Base-by-base conservation (phyloP, 768 basidiomycete species). In the Psilocybe cubensis region DNA sequence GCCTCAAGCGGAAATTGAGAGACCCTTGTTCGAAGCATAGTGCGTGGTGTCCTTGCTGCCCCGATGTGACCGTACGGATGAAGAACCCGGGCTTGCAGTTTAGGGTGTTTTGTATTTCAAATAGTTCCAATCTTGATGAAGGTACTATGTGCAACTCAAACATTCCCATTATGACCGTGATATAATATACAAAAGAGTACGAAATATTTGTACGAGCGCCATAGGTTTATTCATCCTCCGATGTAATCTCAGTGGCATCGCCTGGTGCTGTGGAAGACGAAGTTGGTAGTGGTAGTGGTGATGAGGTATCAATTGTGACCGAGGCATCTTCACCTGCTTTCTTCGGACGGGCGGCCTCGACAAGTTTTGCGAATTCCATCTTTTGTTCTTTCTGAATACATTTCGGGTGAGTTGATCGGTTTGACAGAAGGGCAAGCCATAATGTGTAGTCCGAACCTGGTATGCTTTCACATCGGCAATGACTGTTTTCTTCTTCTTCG, bases 401-500 rank as follows among this genome's bases (percentile, higher is more conserved):
- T 1, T 11, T 17, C 17, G 43, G 52, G 42, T 33, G 11, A 50
- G 35, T n/a, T 24, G 21, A 45, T 44, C 35, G 35, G 42, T 49
- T 21, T 24, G 11, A 42, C 53, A 29, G 51, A 7, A 27, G 25
- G 18, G n/a, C 45, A 14, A 23, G 41, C 35, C n/a, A 38, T 38
- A 38, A 38, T 38, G 35, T 38, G 35, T n/a, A 25, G 18, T 18
- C 51, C 59, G 14, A 25, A 68, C 68, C 64, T 70, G 68, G 47
- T 68, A 66, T 18, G 46, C 52, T 40, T 57, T 33, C 20, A 62
- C 65, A 21, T 70, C 60, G 61, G 79, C 76, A 3, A 79, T 74
- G 3, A 81, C 74, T 17, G 68, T 55, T 43, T 68, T 69, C 61
- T 78, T 82, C 50, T 70, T 76, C 53, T 70, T 74, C 54, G 77